Conservation (phyloP, 2,329 filamentous ascomycete species). For the Hypoxylon sp. region DNA sequence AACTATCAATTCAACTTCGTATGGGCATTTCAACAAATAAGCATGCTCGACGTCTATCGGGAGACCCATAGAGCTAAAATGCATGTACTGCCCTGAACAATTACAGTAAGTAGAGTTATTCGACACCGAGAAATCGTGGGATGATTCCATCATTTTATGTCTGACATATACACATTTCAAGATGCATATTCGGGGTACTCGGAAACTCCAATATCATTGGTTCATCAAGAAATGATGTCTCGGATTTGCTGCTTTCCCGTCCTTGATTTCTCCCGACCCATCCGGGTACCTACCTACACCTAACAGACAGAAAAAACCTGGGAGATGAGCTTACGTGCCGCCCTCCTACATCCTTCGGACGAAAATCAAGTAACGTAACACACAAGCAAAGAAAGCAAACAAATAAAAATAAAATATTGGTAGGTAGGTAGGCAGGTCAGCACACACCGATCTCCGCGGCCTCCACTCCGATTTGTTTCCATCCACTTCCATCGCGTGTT, state of each 20-base stretch:
- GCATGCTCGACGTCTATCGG: slow-evolving; percentile 5
- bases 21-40: slow-evolving; percentile 21
- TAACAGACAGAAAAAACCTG: neutral
- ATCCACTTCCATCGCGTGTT: slow-evolving; percentile 21
- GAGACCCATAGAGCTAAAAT: slow-evolving; percentile 3
- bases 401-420: slow-evolving; percentile 12
- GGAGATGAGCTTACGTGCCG: slow-evolving; percentile 2
- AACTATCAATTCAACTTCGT: slow-evolving; percentile 20
- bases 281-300: neutral
- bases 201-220: too few relatives aligned
- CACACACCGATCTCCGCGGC: too few relatives aligned
- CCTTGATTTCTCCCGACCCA: neutral
- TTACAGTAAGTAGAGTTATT: too few relatives aligned
- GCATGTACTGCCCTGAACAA: slow-evolving; percentile 1
- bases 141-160: neutral
- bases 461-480: slow-evolving; percentile 22
- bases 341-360: slow-evolving; percentile 1
- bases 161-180: neutral
- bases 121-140: too few relatives aligned
- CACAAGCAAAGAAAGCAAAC: slow-evolving; percentile 4
- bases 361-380: slow-evolving; percentile 18
- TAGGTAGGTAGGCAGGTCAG: too few relatives aligned
- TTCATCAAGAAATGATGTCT: too few relatives aligned
- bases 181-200: too few relatives aligned
- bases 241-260: too few relatives aligned